These are phyloP conservation scores for Stenogyne calaminthoides DNA, from an alignment of 305 asterid genomes.

Conservation along the genomic window DNA sequence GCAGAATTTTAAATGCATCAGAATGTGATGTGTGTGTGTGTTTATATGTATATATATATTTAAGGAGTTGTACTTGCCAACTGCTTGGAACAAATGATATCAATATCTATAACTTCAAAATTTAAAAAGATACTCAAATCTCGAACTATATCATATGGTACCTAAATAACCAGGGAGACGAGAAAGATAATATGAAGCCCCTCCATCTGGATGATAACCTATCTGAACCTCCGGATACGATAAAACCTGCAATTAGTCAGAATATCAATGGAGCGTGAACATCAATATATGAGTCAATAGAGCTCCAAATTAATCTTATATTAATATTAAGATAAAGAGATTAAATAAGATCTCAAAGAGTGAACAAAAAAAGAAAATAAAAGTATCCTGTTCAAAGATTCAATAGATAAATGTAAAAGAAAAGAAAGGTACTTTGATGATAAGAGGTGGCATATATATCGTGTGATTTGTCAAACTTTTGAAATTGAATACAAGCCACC, in stretches of 20 bases:
- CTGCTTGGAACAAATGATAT: not conserved
- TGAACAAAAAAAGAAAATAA: not conserved
- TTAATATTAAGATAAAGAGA: not conserved
- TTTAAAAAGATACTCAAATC: conserved; percentile 12
- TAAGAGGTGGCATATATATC: not conserved
- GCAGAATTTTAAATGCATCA: not conserved
- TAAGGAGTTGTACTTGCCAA: not conserved
- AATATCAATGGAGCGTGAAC: not conserved
- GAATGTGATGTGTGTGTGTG: not conserved
- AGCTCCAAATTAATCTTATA: not conserved
- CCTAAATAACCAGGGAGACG: conserved; percentile 99
- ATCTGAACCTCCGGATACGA: conserved; percentile 83
- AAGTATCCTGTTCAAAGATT: not conserved
- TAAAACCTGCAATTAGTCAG: conserved; percentile 57
- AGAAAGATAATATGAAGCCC: conserved; percentile 96
- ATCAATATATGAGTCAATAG: not conserved
- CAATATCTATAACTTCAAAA: conserved; percentile 25
- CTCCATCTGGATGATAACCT: conserved; percentile 99
- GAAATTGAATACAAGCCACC: not conserved
- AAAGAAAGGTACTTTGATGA: not conserved
- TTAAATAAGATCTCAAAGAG: not conserved
- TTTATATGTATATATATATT: not conserved
- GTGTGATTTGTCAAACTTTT: not conserved
- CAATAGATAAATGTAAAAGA: not conserved
- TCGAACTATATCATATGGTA: conserved; percentile 30